These are phyloP conservation scores for Tranzscheliella williamsii DNA, from an alignment of 1,284 basidiomycete genomes.

Conservation along the genomic window DNA sequence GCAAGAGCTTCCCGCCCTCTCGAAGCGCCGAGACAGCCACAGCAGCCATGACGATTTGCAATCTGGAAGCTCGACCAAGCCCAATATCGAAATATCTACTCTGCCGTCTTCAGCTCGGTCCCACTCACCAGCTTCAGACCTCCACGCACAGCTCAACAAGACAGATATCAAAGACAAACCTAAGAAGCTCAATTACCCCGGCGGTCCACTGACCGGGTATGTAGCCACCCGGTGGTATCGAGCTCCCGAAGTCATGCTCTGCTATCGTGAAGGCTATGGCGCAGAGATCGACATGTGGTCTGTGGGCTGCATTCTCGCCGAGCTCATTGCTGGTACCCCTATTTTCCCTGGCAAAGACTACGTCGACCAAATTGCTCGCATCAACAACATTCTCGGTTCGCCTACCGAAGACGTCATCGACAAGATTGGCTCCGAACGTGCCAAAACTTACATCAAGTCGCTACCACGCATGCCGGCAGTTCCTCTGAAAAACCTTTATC, in stretches of 20 bases:
- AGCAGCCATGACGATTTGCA: slow-evolving; percentile 15
- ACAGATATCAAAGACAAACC: slow-evolving; percentile 40
- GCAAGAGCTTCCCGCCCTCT: neutral
- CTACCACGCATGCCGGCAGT: slow-evolving; percentile 45
- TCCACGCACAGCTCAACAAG: slow-evolving; percentile 37
- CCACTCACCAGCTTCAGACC: slow-evolving; percentile 19
- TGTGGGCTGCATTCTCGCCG: slow-evolving; percentile 59
- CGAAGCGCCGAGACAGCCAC: slow-evolving; percentile 1
- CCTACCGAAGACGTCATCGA: slow-evolving; percentile 44
- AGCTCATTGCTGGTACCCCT: slow-evolving; percentile 54
- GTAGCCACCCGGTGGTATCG: slow-evolving; percentile 60
- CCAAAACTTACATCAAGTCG: slow-evolving; percentile 52
- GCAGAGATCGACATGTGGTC: slow-evolving; percentile 60
- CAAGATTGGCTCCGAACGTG: slow-evolving; percentile 54
- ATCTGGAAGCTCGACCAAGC: slow-evolving; percentile 1
- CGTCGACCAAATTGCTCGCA: slow-evolving; percentile 58
- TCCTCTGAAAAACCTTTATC: slow-evolving; percentile 43
- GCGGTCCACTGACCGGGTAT: slow-evolving; percentile 58
- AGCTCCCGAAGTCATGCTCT: slow-evolving; percentile 60
- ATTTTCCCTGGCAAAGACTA: slow-evolving; percentile 60
- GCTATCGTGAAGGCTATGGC: slow-evolving; percentile 57
- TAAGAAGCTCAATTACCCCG: slow-evolving; percentile 52
- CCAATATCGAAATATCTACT: neutral
- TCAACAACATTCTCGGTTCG: slow-evolving; percentile 56
- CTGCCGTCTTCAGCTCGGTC: slow-evolving; percentile 12